A percentile compares a stretch with the other conserved stretches of the same genome.
These are phyloP conservation scores for Flaveria brownii DNA, from an alignment of 129 eudicot species.

Conservation along the genomic window DNA sequence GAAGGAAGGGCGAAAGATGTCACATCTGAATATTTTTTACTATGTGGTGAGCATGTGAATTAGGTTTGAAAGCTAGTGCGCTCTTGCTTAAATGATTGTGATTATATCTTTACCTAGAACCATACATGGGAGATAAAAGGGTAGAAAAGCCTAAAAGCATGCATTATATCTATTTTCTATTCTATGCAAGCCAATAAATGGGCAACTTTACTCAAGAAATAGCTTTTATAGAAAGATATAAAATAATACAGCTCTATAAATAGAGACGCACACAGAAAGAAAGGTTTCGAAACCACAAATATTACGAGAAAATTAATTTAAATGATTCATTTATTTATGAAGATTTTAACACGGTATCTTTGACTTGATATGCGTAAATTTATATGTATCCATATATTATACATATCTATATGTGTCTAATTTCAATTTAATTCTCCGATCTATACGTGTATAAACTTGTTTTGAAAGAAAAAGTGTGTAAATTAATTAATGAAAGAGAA, in stretches of 20 bases:
- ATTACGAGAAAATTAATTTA: no score
- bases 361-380: no score
- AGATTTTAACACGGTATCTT: no score
- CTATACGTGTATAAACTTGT: no score
- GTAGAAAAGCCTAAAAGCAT: conserved; percentile 29
- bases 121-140: conserved; percentile 41
- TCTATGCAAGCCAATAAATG: conserved; percentile 34
- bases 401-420: no score
- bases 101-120: conserved; percentile 36
- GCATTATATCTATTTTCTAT: conserved; percentile 31
- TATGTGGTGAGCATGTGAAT: conserved; percentile 44
- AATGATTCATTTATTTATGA: no score
- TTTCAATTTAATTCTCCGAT: no score
- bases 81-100: conserved; percentile 31
- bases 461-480: no score
- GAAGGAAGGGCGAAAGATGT: conserved; percentile 23
- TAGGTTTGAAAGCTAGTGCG: conserved; percentile 42
- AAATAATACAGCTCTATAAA: conserved; percentile 7
- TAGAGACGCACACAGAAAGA: no score
- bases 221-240: conserved; percentile 36
- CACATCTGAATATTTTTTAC: conserved; percentile 28
- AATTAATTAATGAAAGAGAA: no score
- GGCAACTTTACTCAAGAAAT: conserved; percentile 28
- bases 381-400: no score
- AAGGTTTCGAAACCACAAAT: no score